These are phyloP conservation scores for Centella asiatica DNA, from an alignment of 129 eudicot genomes.

Conservation along the genomic window DNA sequence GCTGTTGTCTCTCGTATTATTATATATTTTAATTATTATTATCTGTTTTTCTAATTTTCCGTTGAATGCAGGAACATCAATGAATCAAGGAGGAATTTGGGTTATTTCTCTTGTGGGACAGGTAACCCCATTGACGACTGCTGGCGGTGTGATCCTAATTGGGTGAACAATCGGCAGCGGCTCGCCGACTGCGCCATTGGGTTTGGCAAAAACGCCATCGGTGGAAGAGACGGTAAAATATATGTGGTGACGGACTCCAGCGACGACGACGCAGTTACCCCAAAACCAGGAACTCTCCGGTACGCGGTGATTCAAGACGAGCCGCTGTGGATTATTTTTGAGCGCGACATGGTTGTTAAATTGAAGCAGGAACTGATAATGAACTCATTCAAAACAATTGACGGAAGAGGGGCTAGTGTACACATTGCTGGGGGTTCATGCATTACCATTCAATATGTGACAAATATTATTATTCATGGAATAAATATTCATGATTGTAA, in stretches of 20 bases:
- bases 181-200: constrained; percentile 76
- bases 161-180: constrained; percentile 62
- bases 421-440: constrained; percentile 81
- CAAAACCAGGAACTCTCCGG: constrained; percentile 69
- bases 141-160: constrained; percentile 75
- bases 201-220: constrained; percentile 60
- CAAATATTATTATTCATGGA: constrained; percentile 68
- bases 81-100: constrained; percentile 62
- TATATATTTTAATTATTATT: no score
- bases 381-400: constrained; percentile 75
- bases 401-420: constrained; percentile 79
- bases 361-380: constrained; percentile 56
- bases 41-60: neutral
- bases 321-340: constrained; percentile 69
- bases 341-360: constrained; percentile 62
- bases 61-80: constrained; percentile 49
- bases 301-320: constrained; percentile 64
- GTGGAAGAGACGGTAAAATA: constrained; percentile 57
- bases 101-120: constrained; percentile 56
- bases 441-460: constrained; percentile 62
- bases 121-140: constrained; percentile 83
- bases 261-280: constrained; percentile 47
- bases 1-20: no score
- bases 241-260: constrained; percentile 68
- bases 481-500: constrained; percentile 60